Evolutionary conservation across 2,329 filamentous ascomycete genomes (phyloP).

Genomic region (Clathrospora elynae): DNA sequence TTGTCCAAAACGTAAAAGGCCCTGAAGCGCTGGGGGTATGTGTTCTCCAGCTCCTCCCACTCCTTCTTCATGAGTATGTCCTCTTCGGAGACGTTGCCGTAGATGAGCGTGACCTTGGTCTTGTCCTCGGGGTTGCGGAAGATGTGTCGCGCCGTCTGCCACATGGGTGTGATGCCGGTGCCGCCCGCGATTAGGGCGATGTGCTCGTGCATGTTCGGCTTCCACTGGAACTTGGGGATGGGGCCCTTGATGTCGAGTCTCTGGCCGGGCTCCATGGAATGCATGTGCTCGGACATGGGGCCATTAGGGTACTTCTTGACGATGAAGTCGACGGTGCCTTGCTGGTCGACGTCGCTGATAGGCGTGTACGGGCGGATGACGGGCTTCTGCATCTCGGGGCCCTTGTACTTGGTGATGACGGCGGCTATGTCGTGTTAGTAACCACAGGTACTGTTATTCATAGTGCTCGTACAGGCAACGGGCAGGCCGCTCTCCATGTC

Average conservation of each 20-base stretch:
- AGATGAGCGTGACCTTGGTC: constrained; percentile 96
- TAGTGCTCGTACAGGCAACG: constrained; percentile 67
- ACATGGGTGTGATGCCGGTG: constrained; percentile 98
- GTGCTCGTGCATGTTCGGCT: constrained; percentile 89
- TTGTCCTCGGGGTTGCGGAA: constrained; percentile 96
- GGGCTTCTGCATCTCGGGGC: constrained; percentile 79
- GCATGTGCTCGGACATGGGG: constrained; percentile 88
- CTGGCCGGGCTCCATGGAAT: constrained; percentile 81
- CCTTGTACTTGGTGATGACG: constrained; percentile 89
- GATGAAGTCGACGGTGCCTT: constrained; percentile 84
- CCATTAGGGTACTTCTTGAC: constrained; percentile 91
- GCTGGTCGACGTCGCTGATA: constrained; percentile 79
- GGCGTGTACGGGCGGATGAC: constrained; percentile 93
- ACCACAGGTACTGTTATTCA: no score
- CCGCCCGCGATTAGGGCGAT: constrained; percentile 88
- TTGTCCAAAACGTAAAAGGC: constrained; percentile 94
- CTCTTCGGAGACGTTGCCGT: constrained; percentile 85
- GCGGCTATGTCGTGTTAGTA: constrained; percentile 58
- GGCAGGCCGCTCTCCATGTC: constrained; percentile 83
- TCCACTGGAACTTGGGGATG: constrained; percentile 90
- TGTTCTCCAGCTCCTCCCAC: constrained; percentile 86
- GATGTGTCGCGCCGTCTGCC: constrained; percentile 87
- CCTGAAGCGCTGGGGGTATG: constrained; percentile 91
- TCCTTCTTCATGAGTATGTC: constrained; percentile 92
- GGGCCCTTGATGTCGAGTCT: constrained; percentile 91